Percentiles rank a stretch among this genome's conserved stretches.
phyloP scores from a whole-genome alignment of 1,284 basidiomycete species.

The Erythrobasidium hasegawianum region DNA sequence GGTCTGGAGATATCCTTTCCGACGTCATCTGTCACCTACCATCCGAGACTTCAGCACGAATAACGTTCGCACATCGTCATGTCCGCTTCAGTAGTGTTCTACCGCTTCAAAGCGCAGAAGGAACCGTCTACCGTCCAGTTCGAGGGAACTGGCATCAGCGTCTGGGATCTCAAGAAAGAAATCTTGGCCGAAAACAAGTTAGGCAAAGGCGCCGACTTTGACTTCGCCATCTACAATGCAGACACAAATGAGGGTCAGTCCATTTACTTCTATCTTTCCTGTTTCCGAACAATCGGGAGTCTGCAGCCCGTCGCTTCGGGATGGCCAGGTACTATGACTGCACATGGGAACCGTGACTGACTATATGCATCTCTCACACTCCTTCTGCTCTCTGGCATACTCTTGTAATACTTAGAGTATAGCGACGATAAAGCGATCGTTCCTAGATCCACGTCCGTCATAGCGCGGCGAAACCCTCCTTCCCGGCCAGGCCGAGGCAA shows the following conservation, averaged over 20 bases:
- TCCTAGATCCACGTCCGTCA: constrained; percentile 87
- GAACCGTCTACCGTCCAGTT: constrained; percentile 93
- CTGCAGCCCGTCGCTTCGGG: background rate
- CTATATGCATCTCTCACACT: background rate
- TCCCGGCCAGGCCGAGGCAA: constrained; percentile 84
- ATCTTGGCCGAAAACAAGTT: constrained; percentile 95
- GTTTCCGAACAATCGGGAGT: background rate
- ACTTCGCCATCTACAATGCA: constrained; percentile 79
- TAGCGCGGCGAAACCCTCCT: constrained; percentile 85
- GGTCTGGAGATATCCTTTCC: too few relatives aligned
- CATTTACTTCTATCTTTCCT: background rate
- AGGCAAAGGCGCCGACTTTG: constrained; percentile 90
- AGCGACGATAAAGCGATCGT: constrained; percentile 88
- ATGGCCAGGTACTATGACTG: background rate
- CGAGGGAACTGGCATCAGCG: constrained; percentile 96
- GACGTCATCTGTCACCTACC: background rate
- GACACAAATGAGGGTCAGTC: constrained; percentile 72
- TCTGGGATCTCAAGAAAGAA: constrained; percentile 98
- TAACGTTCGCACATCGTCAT: constrained; percentile 1
- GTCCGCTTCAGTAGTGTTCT: constrained; percentile 62
- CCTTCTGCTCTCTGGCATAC: background rate
- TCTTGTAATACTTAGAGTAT: constrained; percentile 63
- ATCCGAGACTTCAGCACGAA: background rate
- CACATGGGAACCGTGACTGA: background rate
- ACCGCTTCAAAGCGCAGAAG: constrained; percentile 93